These are phyloP conservation scores for Nasturtium officinale DNA, from an alignment of 345 rosid genomes.

Conservation along the genomic window DNA sequence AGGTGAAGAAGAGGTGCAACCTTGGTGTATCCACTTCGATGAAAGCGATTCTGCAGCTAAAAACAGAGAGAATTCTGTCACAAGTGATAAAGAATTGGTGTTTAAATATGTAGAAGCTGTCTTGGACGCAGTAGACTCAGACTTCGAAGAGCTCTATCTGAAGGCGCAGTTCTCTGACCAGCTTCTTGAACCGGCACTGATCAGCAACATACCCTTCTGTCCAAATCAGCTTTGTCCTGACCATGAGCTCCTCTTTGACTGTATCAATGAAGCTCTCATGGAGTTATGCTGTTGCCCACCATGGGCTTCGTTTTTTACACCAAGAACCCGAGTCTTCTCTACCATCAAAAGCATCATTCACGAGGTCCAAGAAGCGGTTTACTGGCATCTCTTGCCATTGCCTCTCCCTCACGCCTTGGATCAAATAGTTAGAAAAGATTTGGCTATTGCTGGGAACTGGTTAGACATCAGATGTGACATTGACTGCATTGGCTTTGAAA, in stretches of 20 bases:
- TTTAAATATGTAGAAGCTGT: constrained; percentile 59
- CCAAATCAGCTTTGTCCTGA: constrained; percentile 62
- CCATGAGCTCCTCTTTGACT: constrained; percentile 72
- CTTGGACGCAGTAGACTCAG: constrained; percentile 55
- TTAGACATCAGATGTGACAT: constrained; percentile 65
- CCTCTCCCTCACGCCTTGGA: constrained; percentile 75
- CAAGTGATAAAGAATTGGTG: constrained; percentile 55
- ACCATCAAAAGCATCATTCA: constrained; percentile 50
- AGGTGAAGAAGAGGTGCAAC: constrained; percentile 60
- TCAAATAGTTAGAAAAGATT: constrained; percentile 76
- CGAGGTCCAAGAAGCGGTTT: constrained; percentile 68
- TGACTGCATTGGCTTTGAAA: constrained; percentile 55
- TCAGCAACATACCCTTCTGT: constrained; percentile 59
- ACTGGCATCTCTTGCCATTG: constrained; percentile 69
- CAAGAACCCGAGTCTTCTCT: constrained; percentile 54
- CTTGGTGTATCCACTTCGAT: constrained; percentile 71
- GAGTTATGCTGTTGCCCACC: constrained; percentile 68
- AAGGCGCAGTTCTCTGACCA: constrained; percentile 67
- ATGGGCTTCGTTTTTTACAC: constrained; percentile 56
- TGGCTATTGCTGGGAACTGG: constrained; percentile 74
- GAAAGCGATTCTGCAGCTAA: constrained; percentile 42
- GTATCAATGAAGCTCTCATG: constrained; percentile 74
- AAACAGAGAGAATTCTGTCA: constrained; percentile 35
- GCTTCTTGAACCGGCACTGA: constrained; percentile 66
- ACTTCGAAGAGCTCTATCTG: constrained; percentile 70